Evolutionary conservation across 83 land plant species (phyloP).

Genomic region (Larix sibirica): DNA sequence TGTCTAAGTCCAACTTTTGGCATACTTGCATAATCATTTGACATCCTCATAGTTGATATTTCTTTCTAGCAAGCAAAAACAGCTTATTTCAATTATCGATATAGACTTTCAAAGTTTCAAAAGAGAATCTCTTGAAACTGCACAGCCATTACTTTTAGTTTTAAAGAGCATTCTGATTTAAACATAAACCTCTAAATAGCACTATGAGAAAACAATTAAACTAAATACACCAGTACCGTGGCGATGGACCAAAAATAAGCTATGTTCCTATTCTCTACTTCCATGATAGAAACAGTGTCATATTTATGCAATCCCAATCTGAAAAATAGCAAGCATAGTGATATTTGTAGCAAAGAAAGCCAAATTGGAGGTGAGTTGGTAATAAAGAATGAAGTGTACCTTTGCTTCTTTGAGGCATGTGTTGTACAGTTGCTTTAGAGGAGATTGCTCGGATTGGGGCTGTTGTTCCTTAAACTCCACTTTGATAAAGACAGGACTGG

Average conservation of each 20-base stretch:
- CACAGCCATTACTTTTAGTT: background rate
- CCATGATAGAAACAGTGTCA: background rate
- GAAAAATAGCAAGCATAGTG: no score
- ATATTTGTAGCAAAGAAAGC: background rate
- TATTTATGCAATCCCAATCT: no score
- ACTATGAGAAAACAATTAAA: background rate
- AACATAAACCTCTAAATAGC: background rate
- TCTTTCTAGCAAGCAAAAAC: background rate
- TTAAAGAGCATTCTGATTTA: background rate
- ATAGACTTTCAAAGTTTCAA: background rate
- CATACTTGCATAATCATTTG: background rate
- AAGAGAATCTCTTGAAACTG: background rate
- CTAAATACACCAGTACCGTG: background rate
- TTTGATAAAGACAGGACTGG: constrained; percentile 67
- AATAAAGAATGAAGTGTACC: constrained; percentile 33
- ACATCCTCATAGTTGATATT: background rate
- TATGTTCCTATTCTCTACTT: background rate
- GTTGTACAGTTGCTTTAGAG: constrained; percentile 51
- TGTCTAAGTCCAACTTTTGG: background rate
- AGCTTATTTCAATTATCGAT: no score
- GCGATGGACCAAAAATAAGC: background rate
- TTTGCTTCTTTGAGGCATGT: constrained; percentile 70
- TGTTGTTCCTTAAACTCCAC: constrained; percentile 47
- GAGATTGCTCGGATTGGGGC: constrained; percentile 30
- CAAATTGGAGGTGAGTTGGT: background rate